Conservation (phyloP, 192 early-diverging fungal species). For the Backusella morwellensis region DNA sequence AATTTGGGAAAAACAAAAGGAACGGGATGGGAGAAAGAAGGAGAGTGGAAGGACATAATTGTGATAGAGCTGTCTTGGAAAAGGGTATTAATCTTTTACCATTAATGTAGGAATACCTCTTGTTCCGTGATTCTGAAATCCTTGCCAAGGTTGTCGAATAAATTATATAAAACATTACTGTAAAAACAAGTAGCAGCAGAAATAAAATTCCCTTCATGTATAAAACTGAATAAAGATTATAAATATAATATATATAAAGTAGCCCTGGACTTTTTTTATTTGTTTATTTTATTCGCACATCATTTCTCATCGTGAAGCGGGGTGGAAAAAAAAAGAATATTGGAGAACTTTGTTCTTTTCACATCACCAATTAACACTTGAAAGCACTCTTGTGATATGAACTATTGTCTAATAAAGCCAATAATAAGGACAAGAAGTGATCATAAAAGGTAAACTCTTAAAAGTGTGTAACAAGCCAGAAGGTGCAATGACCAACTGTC, state of each 20-base stretch:
- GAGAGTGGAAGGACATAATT: neutral
- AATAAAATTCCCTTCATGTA: neutral
- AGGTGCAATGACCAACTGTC: neutral
- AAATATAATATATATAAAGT: neutral
- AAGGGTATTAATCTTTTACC: neutral
- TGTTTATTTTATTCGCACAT: neutral
- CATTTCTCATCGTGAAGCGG: neutral
- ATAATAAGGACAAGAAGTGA: neutral
- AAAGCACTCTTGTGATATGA: neutral
- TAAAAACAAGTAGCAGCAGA: neutral
- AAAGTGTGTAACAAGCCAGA: neutral
- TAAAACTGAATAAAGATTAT: neutral
- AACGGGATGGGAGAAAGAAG: neutral
- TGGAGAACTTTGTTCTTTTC: neutral
- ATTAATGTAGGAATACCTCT: conserved; percentile 67
- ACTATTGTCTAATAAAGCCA: no score
- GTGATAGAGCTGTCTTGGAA: neutral
- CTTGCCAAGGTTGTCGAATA: conserved; percentile 83
- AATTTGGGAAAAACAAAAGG: neutral
- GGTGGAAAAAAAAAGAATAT: neutral
- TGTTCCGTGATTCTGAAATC: conserved; percentile 93
- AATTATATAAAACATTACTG: neutral
- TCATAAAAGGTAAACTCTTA: neutral
- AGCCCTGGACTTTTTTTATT: neutral
- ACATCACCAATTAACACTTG: neutral